Conservation (phyloP, 2,329 filamentous ascomycete species). For the Fusarium sp. region DNA sequence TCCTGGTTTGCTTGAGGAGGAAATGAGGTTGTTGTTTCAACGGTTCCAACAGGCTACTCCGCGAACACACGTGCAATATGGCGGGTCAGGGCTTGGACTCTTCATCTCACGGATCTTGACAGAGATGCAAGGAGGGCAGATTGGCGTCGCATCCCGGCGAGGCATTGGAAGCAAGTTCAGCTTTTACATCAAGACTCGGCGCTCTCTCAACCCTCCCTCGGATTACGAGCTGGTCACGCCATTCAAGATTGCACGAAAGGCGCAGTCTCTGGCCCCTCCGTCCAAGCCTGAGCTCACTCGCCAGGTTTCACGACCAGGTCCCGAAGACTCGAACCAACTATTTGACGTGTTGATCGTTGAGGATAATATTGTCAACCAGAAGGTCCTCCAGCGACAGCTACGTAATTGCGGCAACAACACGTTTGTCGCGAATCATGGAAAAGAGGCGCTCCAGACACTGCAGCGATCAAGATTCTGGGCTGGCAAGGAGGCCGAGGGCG, state of each 20-base stretch:
- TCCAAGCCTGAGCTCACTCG: conserved; percentile 32
- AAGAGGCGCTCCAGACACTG: conserved; percentile 69
- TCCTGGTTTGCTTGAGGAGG: conserved; percentile 71
- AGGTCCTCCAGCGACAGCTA: conserved; percentile 70
- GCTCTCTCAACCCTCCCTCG: conserved; percentile 55
- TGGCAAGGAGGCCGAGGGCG: conserved; percentile 57
- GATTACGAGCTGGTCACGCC: conserved; percentile 51
- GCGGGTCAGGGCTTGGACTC: conserved; percentile 75
- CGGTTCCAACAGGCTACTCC: conserved; percentile 76
- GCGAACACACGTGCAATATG: conserved; percentile 77
- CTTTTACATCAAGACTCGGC: conserved; percentile 78
- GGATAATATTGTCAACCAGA: conserved; percentile 75
- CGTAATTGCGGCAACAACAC: conserved; percentile 70
- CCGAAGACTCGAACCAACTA: conserved; percentile 42
- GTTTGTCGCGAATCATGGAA: conserved; percentile 72
- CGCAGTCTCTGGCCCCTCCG: conserved; percentile 28
- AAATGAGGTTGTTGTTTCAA: conserved; percentile 74
- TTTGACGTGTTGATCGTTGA: conserved; percentile 73
- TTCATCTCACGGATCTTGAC: conserved; percentile 82
- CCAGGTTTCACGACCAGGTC: conserved; percentile 18
- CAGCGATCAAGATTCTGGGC: conserved; percentile 67
- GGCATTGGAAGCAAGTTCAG: conserved; percentile 79
- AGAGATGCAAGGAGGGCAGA: conserved; percentile 81
- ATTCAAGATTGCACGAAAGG: conserved; percentile 49
- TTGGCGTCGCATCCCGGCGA: conserved; percentile 74